These are phyloP conservation scores for Pyracantha coccinea DNA, from an alignment of 331 rosid genomes.

Conservation along the genomic window DNA sequence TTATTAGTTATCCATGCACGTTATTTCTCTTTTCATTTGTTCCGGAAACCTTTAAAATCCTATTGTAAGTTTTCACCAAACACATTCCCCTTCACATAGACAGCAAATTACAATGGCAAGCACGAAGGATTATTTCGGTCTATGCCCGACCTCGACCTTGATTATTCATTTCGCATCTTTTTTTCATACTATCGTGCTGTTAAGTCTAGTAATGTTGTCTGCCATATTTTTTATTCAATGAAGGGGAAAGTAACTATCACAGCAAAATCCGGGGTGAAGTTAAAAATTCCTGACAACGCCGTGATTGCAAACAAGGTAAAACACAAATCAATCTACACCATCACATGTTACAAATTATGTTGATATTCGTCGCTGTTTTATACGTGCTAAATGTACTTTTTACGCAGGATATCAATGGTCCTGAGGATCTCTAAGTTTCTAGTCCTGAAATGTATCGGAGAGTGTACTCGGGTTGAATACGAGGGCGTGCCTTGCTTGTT, in stretches of 20 bases:
- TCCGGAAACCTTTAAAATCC: not conserved
- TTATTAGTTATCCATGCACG: not conserved
- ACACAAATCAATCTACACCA: not conserved
- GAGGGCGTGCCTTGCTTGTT: not conserved
- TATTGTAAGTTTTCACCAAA: not conserved
- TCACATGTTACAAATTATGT: not conserved
- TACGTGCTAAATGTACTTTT: not conserved
- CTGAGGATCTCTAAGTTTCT: conserved; percentile 40
- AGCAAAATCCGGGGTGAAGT: conserved; percentile 44
- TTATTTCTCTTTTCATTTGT: not conserved
- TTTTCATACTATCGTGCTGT: not conserved
- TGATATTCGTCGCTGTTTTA: not conserved
- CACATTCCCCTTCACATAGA: not conserved
- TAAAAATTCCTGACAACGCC: conserved; percentile 59
- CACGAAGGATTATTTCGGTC: too few species aligned
- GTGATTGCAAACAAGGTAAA: conserved; percentile 50
- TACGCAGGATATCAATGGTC: conserved; percentile 51
- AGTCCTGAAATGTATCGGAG: not conserved
- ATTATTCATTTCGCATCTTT: too few species aligned
- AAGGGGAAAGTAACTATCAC: conserved; percentile 52
- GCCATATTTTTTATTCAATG: not conserved
- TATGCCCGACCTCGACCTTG: too few species aligned
- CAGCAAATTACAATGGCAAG: too few species aligned
- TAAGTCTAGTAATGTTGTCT: not conserved
- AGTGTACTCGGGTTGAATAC: not conserved